Conservation (phyloP, 2,329 filamentous ascomycete species). For the Fusarium multiceps region DNA sequence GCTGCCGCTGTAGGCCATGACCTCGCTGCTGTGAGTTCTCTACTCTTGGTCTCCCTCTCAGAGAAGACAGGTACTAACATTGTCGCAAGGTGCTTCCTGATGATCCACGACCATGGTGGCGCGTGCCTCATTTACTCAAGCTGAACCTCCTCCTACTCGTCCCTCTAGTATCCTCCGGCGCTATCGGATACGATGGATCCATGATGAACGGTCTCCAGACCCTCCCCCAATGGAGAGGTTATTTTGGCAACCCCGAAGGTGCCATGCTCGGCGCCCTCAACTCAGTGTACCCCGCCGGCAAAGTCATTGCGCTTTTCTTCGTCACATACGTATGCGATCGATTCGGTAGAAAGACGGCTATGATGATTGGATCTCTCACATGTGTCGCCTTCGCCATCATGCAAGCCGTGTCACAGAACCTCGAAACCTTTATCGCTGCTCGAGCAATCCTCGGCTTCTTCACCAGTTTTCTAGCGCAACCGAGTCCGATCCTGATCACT, state of each 20-base stretch:
- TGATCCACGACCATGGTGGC: conserved; percentile 56
- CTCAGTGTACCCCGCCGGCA: conserved; percentile 53
- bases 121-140: conserved; percentile 54
- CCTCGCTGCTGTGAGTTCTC: conserved; percentile 27
- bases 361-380: conserved; percentile 50
- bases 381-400: conserved; percentile 49
- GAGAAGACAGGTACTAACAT: neutral
- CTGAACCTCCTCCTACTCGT: conserved; percentile 58
- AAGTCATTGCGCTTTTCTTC: conserved; percentile 52
- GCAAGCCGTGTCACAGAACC: conserved; percentile 47
- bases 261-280: conserved; percentile 54
- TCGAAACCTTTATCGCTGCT: conserved; percentile 46
- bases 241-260: conserved; percentile 53
- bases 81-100: conserved; percentile 52
- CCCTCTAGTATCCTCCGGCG: conserved; percentile 56
- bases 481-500: conserved; percentile 49
- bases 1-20: conserved; percentile 28
- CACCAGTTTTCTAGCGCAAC: conserved; percentile 47
- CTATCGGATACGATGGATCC: conserved; percentile 59
- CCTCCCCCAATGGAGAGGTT: conserved; percentile 54
- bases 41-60: rapidly evolving
- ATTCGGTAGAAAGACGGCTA: conserved; percentile 54
- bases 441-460: conserved; percentile 51
- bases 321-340: conserved; percentile 53
- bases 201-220: conserved; percentile 60